Percentiles rank a stretch among this genome's conserved stretches.
phyloP scores from a whole-genome alignment of 352 stramenopile species.

The Phytophthora pluvialis region DNA sequence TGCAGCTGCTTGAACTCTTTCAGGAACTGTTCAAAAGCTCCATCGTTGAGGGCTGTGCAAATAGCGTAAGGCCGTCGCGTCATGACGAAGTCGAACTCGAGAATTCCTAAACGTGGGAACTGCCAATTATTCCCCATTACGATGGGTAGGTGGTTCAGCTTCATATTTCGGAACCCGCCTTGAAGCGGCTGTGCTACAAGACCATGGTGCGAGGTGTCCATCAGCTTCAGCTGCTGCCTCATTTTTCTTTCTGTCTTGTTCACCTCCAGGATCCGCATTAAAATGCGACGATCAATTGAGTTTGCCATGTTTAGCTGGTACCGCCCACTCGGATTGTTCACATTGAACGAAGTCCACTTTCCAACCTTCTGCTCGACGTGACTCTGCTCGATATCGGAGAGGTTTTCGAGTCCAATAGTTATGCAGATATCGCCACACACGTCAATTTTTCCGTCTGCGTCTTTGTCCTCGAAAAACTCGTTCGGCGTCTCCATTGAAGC shows the following conservation, averaged over 20 bases:
- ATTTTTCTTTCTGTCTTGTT: slow-evolving; percentile 67
- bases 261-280: slow-evolving; percentile 72
- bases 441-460: slow-evolving; percentile 82
- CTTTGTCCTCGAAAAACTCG: slow-evolving; percentile 84
- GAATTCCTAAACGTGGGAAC: slow-evolving; percentile 64
- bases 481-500: slow-evolving; percentile 58
- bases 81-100: slow-evolving; percentile 82
- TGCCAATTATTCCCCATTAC: slow-evolving; percentile 59
- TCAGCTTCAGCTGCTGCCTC: slow-evolving; percentile 59
- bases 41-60: slow-evolving; percentile 68
- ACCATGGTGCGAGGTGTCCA: slow-evolving; percentile 69
- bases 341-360: slow-evolving; percentile 84
- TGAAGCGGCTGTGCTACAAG: slow-evolving; percentile 43
- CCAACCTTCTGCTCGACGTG: slow-evolving; percentile 75
- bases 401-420: slow-evolving; percentile 64
- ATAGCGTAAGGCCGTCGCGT: slow-evolving; percentile 57
- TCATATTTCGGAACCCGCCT: slow-evolving; percentile 65
- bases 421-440: slow-evolving; percentile 83
- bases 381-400: slow-evolving; percentile 73
- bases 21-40: slow-evolving; percentile 74
- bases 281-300: slow-evolving; percentile 72
- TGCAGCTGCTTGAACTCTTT: slow-evolving; percentile 82
- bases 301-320: slow-evolving; percentile 79
- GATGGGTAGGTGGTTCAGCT: slow-evolving; percentile 66
- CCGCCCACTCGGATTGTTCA: slow-evolving; percentile 66